A percentile compares a stretch with the other conserved stretches of the same genome.
Evolutionary conservation across 805 yeast genomes (phyloP).

Genomic region (Candida coleopterorum): DNA sequence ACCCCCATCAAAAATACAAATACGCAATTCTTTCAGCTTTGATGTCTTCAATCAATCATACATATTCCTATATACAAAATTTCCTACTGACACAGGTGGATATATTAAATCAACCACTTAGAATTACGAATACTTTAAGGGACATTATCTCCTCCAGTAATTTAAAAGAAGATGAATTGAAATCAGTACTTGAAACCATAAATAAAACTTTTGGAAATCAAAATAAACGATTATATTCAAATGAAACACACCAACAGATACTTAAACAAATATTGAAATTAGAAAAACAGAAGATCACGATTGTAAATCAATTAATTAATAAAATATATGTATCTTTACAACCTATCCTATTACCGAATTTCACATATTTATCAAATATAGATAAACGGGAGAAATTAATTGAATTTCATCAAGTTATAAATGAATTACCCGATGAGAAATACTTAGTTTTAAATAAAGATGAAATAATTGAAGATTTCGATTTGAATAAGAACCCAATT

Average conservation of each 20-base stretch:
- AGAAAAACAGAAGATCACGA: conserved; percentile 24
- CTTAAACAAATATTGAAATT: conserved; percentile 31
- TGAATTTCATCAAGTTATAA: conserved; percentile 21
- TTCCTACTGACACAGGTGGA: conserved; percentile 31
- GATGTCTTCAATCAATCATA: conserved; percentile 12
- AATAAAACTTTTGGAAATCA: conserved; percentile 14
- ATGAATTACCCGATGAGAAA: conserved; percentile 30
- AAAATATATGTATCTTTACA: conserved; percentile 9
- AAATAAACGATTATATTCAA: conserved; percentile 7
- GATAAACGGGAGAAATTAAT: conserved; percentile 10
- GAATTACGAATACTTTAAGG: conserved; percentile 14
- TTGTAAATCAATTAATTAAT: conserved; percentile 24
- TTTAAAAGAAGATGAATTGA: conserved; percentile 5
- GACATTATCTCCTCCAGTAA: conserved; percentile 11
- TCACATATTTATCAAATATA: conserved; percentile 12
- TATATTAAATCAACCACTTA: conserved; percentile 24
- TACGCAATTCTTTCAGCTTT: too few species aligned
- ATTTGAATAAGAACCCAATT: not conserved
- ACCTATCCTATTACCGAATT: conserved; percentile 9
- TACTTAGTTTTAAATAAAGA: conserved; percentile 17
- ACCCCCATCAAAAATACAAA: too few species aligned
- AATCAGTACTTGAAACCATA: conserved; percentile 17
- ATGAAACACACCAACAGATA: conserved; percentile 31
- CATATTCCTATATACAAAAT: conserved; percentile 27
- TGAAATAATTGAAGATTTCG: conserved; percentile 2